Conservation (phyloP, 2,329 filamentous ascomycete genomes). For the Aspergillus ibericus region DNA sequence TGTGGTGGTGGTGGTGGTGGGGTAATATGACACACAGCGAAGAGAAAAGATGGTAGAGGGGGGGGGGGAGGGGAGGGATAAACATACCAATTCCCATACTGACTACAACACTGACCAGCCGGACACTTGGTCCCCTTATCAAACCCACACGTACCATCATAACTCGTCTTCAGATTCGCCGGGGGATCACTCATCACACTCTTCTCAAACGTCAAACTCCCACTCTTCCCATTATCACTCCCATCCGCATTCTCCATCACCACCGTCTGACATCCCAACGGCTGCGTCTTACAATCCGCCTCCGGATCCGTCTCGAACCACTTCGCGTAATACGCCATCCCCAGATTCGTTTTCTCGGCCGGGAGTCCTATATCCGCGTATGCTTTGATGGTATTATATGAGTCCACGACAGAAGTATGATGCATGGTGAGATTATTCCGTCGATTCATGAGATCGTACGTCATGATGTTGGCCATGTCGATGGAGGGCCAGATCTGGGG, state of each 20-base stretch:
- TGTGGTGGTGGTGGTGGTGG: too few species aligned
- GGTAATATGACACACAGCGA: too few species aligned
- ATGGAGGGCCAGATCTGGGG: constrained; percentile 60
- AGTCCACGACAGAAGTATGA: constrained; percentile 62
- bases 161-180: constrained; percentile 24
- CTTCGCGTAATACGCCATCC: constrained; percentile 69
- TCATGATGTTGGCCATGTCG: constrained; percentile 71
- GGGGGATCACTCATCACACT: constrained; percentile 27
- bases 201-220: constrained; percentile 51
- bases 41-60: too few species aligned
- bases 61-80: not conserved
- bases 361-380: constrained; percentile 61
- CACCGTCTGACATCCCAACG: constrained; percentile 61
- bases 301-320: constrained; percentile 60
- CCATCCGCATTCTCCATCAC: constrained; percentile 62
- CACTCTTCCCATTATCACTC: constrained; percentile 56
- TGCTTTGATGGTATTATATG: constrained; percentile 55
- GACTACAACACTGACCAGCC: constrained; percentile 35
- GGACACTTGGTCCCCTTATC: constrained; percentile 31
- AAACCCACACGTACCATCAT: constrained; percentile 37
- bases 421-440: constrained; percentile 65
- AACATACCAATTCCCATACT: constrained; percentile 38
- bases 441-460: constrained; percentile 71
- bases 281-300: constrained; percentile 45
- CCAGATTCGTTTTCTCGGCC: constrained; percentile 60